These are phyloP conservation scores for Aspergillus udagawae DNA, from an alignment of 2,329 filamentous ascomycete species.

Conservation along the genomic window DNA sequence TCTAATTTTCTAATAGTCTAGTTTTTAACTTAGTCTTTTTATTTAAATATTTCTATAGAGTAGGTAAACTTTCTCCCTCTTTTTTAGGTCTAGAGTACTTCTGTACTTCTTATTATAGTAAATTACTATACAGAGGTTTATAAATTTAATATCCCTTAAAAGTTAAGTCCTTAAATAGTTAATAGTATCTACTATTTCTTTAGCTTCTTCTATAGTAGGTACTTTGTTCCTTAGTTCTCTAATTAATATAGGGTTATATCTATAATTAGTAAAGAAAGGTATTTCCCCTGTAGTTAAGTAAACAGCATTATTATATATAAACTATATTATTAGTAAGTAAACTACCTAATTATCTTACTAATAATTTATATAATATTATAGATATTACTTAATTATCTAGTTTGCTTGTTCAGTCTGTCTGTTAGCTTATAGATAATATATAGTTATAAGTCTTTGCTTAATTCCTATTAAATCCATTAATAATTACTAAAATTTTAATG, in stretches of 20 bases:
- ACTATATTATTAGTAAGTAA: not conserved
- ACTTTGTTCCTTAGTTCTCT: not conserved
- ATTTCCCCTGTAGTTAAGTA: not conserved
- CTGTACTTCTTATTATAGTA: not conserved
- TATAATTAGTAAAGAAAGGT: not conserved
- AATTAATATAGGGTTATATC: not conserved
- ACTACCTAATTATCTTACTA: no score
- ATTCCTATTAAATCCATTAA: no score
- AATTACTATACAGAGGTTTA: not conserved
- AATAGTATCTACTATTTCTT: no score
- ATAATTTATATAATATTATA: no score
- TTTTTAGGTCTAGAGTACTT: not conserved
- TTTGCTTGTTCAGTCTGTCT: no score
- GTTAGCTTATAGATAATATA: no score
- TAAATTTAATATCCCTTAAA: not conserved
- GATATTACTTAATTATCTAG: no score
- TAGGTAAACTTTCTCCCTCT: slow-evolving; percentile 1
- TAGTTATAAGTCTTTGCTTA: no score
- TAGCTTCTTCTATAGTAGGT: no score
- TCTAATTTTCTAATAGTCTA: not conserved
- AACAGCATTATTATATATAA: not conserved
- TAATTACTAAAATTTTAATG: no score
- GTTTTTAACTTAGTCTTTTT: slow-evolving; percentile 1
- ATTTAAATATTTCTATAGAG: slow-evolving; percentile 1
- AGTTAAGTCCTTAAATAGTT: not conserved